Percentiles rank a stretch among this genome's conserved stretches.
phyloP scores from a whole-genome alignment of 352 stramenopile genomes.

The Bremia lactucae region DNA sequence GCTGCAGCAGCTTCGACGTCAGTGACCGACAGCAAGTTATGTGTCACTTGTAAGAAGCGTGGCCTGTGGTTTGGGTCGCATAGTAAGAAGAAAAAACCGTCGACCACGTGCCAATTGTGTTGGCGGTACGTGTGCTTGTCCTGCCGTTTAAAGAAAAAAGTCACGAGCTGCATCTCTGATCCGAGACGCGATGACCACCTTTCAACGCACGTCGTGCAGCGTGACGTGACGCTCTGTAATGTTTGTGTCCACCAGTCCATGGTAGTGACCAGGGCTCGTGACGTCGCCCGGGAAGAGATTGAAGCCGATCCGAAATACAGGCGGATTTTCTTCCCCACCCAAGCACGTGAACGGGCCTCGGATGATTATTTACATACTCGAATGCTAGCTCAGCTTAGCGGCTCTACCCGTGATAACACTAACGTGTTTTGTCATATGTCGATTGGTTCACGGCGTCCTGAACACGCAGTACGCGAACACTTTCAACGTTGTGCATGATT shows the following conservation, averaged over 20 bases:
- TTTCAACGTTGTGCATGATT: slow-evolving; percentile 21
- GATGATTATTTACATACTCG: slow-evolving; percentile 10
- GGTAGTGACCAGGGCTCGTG: slow-evolving; percentile 21
- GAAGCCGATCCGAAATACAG: slow-evolving; percentile 15
- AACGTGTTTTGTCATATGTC: slow-evolving; percentile 10
- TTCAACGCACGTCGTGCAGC: slow-evolving; percentile 16
- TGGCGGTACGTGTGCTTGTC: slow-evolving; percentile 38
- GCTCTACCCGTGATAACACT: slow-evolving; percentile 2
- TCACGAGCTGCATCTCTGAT: slow-evolving; percentile 21
- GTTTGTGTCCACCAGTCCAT: slow-evolving; percentile 30
- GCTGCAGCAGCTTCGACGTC: slow-evolving; percentile 11
- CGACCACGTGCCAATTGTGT: slow-evolving; percentile 33
- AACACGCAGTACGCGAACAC: slow-evolving; percentile 15
- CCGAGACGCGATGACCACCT: slow-evolving; percentile 13
- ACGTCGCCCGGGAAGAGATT: slow-evolving; percentile 30
- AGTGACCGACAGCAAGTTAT: slow-evolving; percentile 15
- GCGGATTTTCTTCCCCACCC: slow-evolving; percentile 9
- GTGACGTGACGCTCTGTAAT: slow-evolving; percentile 28
- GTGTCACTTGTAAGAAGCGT: slow-evolving; percentile 29
- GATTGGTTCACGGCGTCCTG: slow-evolving; percentile 6
- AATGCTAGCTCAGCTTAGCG: slow-evolving; percentile 5
- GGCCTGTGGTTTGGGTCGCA: slow-evolving; percentile 16
- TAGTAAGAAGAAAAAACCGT: slow-evolving; percentile 23
- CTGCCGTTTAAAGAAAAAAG: slow-evolving; percentile 39
- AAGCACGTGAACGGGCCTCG: slow-evolving; percentile 5